phyloP scores from a whole-genome alignment of 208 protist genomes.

The Vickermania ingenoplastis region DNA sequence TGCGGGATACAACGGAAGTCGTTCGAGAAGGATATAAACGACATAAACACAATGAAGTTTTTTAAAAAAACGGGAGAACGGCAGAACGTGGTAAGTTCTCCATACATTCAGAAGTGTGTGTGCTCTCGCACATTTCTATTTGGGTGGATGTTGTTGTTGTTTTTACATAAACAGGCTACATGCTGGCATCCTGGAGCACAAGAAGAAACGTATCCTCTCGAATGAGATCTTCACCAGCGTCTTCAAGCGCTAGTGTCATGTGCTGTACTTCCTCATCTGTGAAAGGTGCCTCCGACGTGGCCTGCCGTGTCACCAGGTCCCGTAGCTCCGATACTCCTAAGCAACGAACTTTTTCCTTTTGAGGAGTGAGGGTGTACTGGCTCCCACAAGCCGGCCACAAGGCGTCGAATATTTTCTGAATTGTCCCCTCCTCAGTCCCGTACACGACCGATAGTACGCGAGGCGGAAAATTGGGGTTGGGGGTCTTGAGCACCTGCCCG shows the following conservation, averaged over 20 bases:
- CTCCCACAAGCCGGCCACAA: constrained; percentile 18
- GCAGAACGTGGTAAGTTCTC: no score
- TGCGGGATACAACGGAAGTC: no score
- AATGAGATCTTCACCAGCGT: constrained; percentile 11
- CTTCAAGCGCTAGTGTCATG: constrained; percentile 18
- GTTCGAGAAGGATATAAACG: no score
- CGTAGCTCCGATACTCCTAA: background rate
- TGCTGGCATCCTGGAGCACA: constrained; percentile 14
- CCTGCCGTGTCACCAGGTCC: background rate
- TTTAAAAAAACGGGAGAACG: no score
- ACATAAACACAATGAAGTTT: no score
- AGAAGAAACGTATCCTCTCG: constrained; percentile 32
- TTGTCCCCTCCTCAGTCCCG: constrained; percentile 2
- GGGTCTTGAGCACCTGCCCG: constrained; percentile 10
- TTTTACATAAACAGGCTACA: no score
- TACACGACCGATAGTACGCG: constrained; percentile 24
- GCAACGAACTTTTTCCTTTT: background rate
- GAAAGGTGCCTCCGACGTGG: constrained; percentile 11
- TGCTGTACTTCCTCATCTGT: constrained; percentile 19
- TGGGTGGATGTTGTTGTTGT: background rate
- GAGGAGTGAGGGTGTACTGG: background rate
- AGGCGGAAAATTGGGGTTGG: constrained; percentile 4
- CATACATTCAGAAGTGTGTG: background rate
- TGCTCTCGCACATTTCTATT: background rate
- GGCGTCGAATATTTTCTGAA: constrained; percentile 23